These are phyloP conservation scores for Microstroma glucosiphilum DNA, from an alignment of 1,284 basidiomycete genomes.

Conservation along the genomic window DNA sequence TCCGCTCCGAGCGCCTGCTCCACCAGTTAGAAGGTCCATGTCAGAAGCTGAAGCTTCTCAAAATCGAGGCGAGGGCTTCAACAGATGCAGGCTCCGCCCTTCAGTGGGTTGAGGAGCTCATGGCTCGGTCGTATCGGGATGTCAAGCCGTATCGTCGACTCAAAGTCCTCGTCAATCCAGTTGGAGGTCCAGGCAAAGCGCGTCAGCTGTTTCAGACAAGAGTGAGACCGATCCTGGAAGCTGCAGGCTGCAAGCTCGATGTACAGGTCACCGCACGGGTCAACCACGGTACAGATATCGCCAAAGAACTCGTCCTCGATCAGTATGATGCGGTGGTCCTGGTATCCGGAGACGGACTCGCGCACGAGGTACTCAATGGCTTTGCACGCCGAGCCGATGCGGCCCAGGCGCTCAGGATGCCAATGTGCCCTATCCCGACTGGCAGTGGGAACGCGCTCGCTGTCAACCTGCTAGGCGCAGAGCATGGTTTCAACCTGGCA, in stretches of 20 bases:
- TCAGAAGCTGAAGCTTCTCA: slow-evolving; percentile 32
- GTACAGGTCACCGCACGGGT: slow-evolving; percentile 56
- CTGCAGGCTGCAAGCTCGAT: slow-evolving; percentile 67
- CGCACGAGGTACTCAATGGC: slow-evolving; percentile 90
- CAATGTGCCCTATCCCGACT: slow-evolving; percentile 78
- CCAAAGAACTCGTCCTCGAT: slow-evolving; percentile 59
- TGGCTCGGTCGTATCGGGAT: slow-evolving; percentile 23
- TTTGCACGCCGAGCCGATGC: slow-evolving; percentile 69
- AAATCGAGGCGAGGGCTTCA: slow-evolving; percentile 33
- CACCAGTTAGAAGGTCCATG: slow-evolving; percentile 36
- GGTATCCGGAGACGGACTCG: slow-evolving; percentile 80
- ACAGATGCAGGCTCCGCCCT: not conserved
- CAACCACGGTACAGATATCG: slow-evolving; percentile 69
- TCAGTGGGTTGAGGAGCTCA: slow-evolving; percentile 25
- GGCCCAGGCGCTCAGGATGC: slow-evolving; percentile 64
- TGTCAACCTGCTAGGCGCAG: slow-evolving; percentile 60
- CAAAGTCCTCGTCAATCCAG: slow-evolving; percentile 73
- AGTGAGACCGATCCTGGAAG: slow-evolving; percentile 72
- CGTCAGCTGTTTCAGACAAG: slow-evolving; percentile 60
- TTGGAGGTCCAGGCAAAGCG: slow-evolving; percentile 76
- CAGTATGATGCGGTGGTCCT: slow-evolving; percentile 64
- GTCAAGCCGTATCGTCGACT: slow-evolving; percentile 28
- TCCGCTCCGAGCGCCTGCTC: slow-evolving; percentile 13
- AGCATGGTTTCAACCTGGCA: slow-evolving; percentile 41
- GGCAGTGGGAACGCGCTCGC: slow-evolving; percentile 78